Conservation (phyloP, 352 stramenopile genomes). For the Aphanomyces euteiches region DNA sequence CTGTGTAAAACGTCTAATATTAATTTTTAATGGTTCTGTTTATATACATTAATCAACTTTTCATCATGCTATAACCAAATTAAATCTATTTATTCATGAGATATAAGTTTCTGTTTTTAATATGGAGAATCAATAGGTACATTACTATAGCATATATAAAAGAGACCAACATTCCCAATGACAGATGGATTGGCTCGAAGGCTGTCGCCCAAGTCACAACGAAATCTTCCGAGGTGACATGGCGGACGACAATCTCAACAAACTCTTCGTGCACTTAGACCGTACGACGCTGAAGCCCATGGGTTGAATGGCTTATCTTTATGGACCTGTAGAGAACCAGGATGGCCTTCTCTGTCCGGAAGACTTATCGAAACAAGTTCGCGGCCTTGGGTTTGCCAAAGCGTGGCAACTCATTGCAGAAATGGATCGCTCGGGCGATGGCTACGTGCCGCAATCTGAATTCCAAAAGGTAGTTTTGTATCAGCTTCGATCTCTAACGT, state of each 20-base stretch:
- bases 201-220: too few relatives aligned
- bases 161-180: too few relatives aligned
- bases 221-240: too few relatives aligned
- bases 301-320: not conserved
- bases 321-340: slow-evolving; percentile 6
- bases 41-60: too few relatives aligned
- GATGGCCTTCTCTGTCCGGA: slow-evolving; percentile 11
- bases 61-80: too few relatives aligned
- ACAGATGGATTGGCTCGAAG: too few relatives aligned
- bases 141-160: too few relatives aligned
- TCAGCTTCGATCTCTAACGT: not conserved
- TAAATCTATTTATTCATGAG: too few relatives aligned
- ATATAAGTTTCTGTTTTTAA: too few relatives aligned
- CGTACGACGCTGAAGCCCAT: not conserved
- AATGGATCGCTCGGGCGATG: slow-evolving; percentile 18
- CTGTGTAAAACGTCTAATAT: too few relatives aligned
- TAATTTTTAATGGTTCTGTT: too few relatives aligned
- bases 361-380: slow-evolving; percentile 1
- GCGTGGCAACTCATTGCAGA: slow-evolving; percentile 23
- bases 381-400: slow-evolving; percentile 3
- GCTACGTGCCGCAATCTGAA: not conserved
- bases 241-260: not conserved
- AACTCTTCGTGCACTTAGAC: slow-evolving; percentile 20
- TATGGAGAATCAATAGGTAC: too few relatives aligned
- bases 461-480: not conserved